Evolutionary conservation across 495 filamentous ascomycete genomes (phyloP), one percentile per base, ranked within the genome.

Genomic region (Chaetomium tenue): DNA sequence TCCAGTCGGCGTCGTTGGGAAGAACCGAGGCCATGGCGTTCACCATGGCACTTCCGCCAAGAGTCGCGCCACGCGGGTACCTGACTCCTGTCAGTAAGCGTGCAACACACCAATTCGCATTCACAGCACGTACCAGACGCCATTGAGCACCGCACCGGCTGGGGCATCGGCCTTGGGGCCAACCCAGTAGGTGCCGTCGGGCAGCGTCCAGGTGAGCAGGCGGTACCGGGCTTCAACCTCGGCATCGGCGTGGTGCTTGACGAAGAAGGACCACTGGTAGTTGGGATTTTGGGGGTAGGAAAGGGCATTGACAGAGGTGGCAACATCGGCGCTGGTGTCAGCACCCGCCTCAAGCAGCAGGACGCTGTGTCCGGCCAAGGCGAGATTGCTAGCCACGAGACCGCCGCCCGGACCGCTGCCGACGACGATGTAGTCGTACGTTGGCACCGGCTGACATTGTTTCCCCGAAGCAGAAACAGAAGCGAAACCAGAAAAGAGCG

Each of bases 331-430:
- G 25, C 81, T 82, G 54, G 85, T 78, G 67, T 89, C 85, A 63
- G 83, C 78, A n/a, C 87, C 87, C 0, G 87, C 84, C 68, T 89
- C 86, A 13, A 89, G 73, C 12, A 89, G 75, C 12, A 88, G 76
- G 0, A 83, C 82, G 30, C 76, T 83, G 66, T 84, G 78, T 15
- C 84, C 85, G 30, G 82, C 82, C 30, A 79, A 76, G 20, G 86
- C 86, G 5, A 89, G 83, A 20, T 84, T 81, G 33, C 81, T 78
- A 5, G 86, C 86, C 15, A 89, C 68, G 12, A 84, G 83, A 15
- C 84, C 84, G 18, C 87, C 86, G 22, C 87, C 87, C 3, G 86
- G 82, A n/a, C 86, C 87, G 40, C 80, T 83, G 26, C 87, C 87
- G 0, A 89, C 82, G 23, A 89, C 77, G 61, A 89, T 78, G 70